These are phyloP conservation scores for Pseudisothecium myosuroides DNA, from an alignment of 225 moss, liverwort and hornwort species.

Conservation along the genomic window DNA sequence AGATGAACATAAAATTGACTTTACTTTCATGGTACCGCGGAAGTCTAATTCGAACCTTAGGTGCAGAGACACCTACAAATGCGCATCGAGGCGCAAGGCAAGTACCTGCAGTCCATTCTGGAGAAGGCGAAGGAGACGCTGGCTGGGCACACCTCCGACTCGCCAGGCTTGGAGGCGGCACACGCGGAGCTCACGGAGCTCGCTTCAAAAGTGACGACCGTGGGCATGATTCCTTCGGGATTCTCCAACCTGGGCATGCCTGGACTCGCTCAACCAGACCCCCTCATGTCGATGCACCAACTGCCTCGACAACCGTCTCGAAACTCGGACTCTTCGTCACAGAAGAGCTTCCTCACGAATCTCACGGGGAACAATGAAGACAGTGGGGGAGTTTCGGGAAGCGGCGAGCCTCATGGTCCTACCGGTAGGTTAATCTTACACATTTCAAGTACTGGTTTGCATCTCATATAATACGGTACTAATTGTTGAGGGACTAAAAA, in stretches of 20 bases:
- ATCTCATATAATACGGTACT: not conserved
- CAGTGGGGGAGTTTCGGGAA: constrained; percentile 30
- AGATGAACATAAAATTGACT: not conserved
- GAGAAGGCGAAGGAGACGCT: constrained; percentile 96
- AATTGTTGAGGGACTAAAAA: not conserved
- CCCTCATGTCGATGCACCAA: constrained; percentile 15
- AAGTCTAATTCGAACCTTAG: constrained; percentile 9
- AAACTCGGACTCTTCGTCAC: constrained; percentile 42
- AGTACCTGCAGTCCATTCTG: constrained; percentile 88
- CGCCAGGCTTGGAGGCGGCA: constrained; percentile 77
- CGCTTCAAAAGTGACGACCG: constrained; percentile 75
- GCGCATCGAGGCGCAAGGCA: constrained; percentile 95
- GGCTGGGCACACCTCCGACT: constrained; percentile 59
- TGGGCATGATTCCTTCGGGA: constrained; percentile 42
- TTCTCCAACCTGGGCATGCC: constrained; percentile 29
- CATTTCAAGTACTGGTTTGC: not conserved
- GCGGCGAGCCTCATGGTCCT: constrained; percentile 27
- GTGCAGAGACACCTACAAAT: constrained; percentile 93
- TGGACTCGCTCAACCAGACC: constrained; percentile 9
- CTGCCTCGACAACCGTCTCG: constrained; percentile 34
- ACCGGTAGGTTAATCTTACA: constrained; percentile 15
- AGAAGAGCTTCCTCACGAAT: constrained; percentile 42
- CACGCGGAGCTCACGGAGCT: constrained; percentile 85
- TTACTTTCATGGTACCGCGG: not conserved
- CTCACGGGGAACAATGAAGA: constrained; percentile 39